Evolutionary conservation across 225 moss, liverwort and hornwort genomes (phyloP).

Genomic region (Polytrichum commune): DNA sequence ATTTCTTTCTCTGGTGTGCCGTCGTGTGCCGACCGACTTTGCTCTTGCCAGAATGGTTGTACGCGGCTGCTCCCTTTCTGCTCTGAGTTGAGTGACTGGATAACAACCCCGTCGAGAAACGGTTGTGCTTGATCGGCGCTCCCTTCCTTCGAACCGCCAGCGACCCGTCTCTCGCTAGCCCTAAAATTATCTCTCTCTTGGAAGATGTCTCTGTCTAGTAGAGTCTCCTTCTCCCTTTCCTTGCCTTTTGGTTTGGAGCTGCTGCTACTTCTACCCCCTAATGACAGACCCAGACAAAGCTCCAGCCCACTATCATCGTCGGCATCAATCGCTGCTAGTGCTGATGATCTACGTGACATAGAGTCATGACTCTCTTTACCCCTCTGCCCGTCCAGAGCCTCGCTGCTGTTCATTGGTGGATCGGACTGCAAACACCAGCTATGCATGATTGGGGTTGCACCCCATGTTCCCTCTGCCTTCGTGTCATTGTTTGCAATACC

Average conservation of each 20-base stretch:
- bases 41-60: constrained; percentile 74
- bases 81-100: constrained; percentile 38
- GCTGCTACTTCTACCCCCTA: constrained; percentile 54
- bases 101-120: constrained; percentile 28
- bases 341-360: constrained; percentile 21
- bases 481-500: constrained; percentile 22
- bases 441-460: constrained; percentile 48
- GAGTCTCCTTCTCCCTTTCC: constrained; percentile 25
- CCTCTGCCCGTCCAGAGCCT: constrained; percentile 5
- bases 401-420: constrained; percentile 9
- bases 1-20: constrained; percentile 17
- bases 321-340: constrained; percentile 25
- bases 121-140: constrained; percentile 15
- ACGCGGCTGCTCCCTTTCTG: constrained; percentile 30
- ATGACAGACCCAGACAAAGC: constrained; percentile 69
- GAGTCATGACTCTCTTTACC: constrained; percentile 16
- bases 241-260: constrained; percentile 49
- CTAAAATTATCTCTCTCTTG: constrained; percentile 26
- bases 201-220: constrained; percentile 35
- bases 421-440: constrained; percentile 61
- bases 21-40: constrained; percentile 35
- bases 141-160: constrained; percentile 9
- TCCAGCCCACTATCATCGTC: constrained; percentile 83
- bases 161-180: constrained; percentile 24
- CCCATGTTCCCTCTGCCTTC: constrained; percentile 45